A percentile compares a stretch with the other conserved stretches of the same genome.
These are phyloP conservation scores for Coniella vitis DNA, from an alignment of 2,329 filamentous ascomycete species.

Conservation along the genomic window DNA sequence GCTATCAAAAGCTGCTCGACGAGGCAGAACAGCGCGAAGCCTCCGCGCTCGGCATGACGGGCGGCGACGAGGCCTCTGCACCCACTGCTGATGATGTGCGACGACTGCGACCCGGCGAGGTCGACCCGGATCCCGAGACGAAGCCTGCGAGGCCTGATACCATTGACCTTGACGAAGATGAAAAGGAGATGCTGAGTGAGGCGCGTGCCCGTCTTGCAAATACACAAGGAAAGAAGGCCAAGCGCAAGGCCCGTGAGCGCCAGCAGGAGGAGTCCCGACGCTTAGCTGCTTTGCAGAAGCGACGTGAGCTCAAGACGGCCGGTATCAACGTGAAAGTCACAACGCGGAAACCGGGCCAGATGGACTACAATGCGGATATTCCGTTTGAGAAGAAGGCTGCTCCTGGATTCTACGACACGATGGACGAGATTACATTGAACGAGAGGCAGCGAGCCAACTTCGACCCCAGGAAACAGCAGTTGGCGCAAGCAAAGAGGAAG, in stretches of 20 bases:
- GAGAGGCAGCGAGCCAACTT: conserved; percentile 79
- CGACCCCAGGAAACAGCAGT: conserved; percentile 86
- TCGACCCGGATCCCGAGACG: conserved; percentile 95
- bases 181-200: conserved; percentile 99
- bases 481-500: conserved; percentile 81
- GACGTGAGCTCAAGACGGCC: conserved; percentile 91
- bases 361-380: conserved; percentile 99
- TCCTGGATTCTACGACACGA: conserved; percentile 87
- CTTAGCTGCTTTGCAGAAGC: conserved; percentile 85
- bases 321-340: conserved; percentile 97
- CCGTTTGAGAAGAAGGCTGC: conserved; percentile 92
- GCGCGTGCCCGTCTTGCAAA: conserved; percentile 93
- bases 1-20: conserved; percentile 93
- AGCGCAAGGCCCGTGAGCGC: conserved; percentile 90
- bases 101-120: conserved; percentile 79
- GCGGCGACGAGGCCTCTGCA: conserved; percentile 79
- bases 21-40: conserved; percentile 88
- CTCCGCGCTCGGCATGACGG: conserved; percentile 72
- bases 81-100: conserved; percentile 91
- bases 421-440: conserved; percentile 72
- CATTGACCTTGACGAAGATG: conserved; percentile 96
- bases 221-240: conserved; percentile 98
- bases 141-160: conserved; percentile 94
- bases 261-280: conserved; percentile 92
- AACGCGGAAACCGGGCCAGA: conserved; percentile 87